Evolutionary conservation across 2,329 filamentous ascomycete genomes (phyloP).

Genomic region (Claviceps monticola): DNA sequence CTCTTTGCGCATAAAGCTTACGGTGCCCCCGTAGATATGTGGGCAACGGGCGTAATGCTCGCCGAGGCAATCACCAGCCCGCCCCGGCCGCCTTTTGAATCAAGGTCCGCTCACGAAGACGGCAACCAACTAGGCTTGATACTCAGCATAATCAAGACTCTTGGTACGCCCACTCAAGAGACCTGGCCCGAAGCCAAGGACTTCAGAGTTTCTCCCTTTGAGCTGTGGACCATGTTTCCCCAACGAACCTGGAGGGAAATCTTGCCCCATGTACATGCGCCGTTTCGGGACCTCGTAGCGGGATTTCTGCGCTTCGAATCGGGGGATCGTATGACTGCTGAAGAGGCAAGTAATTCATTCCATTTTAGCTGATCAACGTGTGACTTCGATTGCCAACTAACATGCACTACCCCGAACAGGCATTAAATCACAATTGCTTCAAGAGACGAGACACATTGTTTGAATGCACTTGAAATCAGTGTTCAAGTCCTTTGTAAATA

Average conservation of each 20-base stretch:
- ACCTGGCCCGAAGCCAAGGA: constrained; percentile 67
- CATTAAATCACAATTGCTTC: constrained; percentile 12
- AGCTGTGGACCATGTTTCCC: constrained; percentile 71
- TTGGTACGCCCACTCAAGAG: constrained; percentile 71
- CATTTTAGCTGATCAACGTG: neutral
- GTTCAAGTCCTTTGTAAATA: neutral
- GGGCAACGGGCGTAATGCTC: constrained; percentile 74
- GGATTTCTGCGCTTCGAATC: constrained; percentile 57
- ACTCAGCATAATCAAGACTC: constrained; percentile 77
- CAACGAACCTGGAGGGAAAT: constrained; percentile 54
- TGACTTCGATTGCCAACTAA: neutral
- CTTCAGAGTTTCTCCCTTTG: constrained; percentile 69
- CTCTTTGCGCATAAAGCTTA: constrained; percentile 75
- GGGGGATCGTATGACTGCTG: constrained; percentile 52
- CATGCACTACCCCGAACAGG: constrained; percentile 6
- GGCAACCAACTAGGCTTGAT: constrained; percentile 88
- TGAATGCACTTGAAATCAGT: neutral
- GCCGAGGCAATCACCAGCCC: constrained; percentile 53
- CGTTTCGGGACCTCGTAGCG: constrained; percentile 51
- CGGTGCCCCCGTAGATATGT: constrained; percentile 64
- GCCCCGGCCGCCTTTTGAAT: constrained; percentile 62
- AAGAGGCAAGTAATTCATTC: constrained; percentile 18
- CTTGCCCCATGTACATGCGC: constrained; percentile 43
- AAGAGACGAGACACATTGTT: neutral
- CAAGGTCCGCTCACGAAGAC: constrained; percentile 56